Evolutionary conservation across 2,329 filamentous ascomycete genomes (phyloP), one percentile per base, ranked within the genome.

Genomic region (Hirsutella minnesotensis): DNA sequence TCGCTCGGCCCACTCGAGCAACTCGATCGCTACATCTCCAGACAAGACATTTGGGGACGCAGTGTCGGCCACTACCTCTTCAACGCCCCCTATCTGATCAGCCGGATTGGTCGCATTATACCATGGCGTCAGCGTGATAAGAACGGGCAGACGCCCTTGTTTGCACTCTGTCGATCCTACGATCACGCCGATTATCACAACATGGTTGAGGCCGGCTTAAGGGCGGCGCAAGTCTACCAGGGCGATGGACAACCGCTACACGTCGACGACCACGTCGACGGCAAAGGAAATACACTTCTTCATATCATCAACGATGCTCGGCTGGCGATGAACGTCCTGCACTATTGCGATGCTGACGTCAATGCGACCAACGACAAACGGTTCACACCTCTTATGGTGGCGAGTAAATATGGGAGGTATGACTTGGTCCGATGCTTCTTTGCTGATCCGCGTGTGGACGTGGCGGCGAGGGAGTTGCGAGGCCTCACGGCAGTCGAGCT

Each of bases 61-160:
- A 94, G 88, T 47, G 77, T 86, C 41, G 92, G 83, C n/a, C 92
- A 98, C 62, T 98, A 98, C 60, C 72, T 98, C 15, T 98, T 98
- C 65, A 85, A 95, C 56, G 82, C 86, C 9, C 92, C 92, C 2
- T 72, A 76, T 42, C 69, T 98, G 18, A 92, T 98, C 51, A 67
- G 70, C 37, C 73, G 75, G 43, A 81, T 96, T 46, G 89, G 88
- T 2, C 72, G 75, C 46, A 65, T 90, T 50, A 69, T 98, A 42
- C 85, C 87, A 9, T 98, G 92, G 92, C 77, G 79, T 45, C 79
- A 94, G 60, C 87, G 83, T 51, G 92, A 98, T 62, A 94, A 88
- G 59, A 95, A 96, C 56, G 92, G 92, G 0, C 92, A 96, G 62
- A 98, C 94, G n/a, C 94, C 92, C 2, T 67, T 98, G 9, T 96